phyloP scores from a whole-genome alignment of 345 rosid genomes.

The Boechera stricta region DNA sequence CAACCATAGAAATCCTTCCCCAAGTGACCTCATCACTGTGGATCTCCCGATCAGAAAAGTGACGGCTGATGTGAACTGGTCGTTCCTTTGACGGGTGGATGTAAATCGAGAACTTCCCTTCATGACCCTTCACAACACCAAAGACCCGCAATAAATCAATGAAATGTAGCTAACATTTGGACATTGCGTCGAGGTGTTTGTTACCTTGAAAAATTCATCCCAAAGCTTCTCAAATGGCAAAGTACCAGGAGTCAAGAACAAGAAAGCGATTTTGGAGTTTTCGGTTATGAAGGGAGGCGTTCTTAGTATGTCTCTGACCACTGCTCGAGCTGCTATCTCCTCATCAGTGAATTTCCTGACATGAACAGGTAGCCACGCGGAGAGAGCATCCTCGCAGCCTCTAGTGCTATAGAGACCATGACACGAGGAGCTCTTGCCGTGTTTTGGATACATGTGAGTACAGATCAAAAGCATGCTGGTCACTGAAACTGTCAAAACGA shows the following conservation, averaged over 20 bases:
- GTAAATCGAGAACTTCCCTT: constrained; percentile 74
- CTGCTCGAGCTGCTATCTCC: constrained; percentile 75
- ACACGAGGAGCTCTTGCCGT: constrained; percentile 57
- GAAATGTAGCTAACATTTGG: not conserved
- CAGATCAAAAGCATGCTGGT: constrained; percentile 81
- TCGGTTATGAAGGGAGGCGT: constrained; percentile 55
- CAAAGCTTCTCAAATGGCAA: constrained; percentile 95
- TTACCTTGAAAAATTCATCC: constrained; percentile 86
- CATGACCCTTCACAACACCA: constrained; percentile 68
- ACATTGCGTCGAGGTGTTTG: not conserved
- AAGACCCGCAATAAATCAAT: not conserved
- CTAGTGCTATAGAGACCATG: constrained; percentile 61
- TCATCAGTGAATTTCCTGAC: constrained; percentile 77
- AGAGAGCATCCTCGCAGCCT: constrained; percentile 69
- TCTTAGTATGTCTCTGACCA: constrained; percentile 71
- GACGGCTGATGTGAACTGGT: constrained; percentile 76
- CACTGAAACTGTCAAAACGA: constrained; percentile 72
- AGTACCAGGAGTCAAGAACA: constrained; percentile 88
- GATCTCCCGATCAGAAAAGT: constrained; percentile 70
- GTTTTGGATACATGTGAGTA: constrained; percentile 72
- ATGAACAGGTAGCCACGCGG: constrained; percentile 92
- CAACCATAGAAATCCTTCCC: constrained; percentile 97
- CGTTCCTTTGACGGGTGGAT: constrained; percentile 81
- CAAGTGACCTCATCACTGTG: constrained; percentile 85
- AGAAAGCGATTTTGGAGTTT: constrained; percentile 84